Conservation (phyloP, 495 filamentous ascomycete genomes). For the Bacidia gigantensis region DNA sequence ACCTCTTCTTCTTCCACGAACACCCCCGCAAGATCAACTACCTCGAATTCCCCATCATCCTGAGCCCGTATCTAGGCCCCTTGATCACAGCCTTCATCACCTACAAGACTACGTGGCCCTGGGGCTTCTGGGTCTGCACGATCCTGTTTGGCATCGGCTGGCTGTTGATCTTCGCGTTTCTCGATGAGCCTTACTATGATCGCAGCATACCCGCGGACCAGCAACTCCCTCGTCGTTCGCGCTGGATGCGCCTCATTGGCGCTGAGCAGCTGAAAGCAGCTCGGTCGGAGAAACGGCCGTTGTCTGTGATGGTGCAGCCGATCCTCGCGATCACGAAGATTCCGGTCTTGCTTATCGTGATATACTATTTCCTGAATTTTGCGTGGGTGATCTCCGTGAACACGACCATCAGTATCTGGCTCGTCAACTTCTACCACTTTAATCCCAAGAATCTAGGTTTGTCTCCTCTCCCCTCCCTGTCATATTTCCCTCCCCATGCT, state of each 20-base stretch:
- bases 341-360: conserved; percentile 22
- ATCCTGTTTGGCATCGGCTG: conserved; percentile 7
- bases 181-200: conserved; percentile 15
- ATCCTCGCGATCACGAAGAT: conserved; percentile 21
- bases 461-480: neutral
- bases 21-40: conserved; percentile 18
- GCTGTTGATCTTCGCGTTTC: conserved; percentile 8
- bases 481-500: conserved; percentile 20
- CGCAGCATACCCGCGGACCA: conserved; percentile 6
- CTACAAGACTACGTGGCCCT: conserved; percentile 4
- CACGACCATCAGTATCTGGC: conserved; percentile 27
- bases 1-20: conserved; percentile 20
- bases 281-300: conserved; percentile 7
- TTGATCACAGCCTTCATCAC: conserved; percentile 13
- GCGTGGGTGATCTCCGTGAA: conserved; percentile 33
- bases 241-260: conserved; percentile 13
- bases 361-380: conserved; percentile 28
- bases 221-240: conserved; percentile 10
- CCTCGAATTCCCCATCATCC: conserved; percentile 7
- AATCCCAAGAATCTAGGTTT: conserved; percentile 15
- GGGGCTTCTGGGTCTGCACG: conserved; percentile 13
- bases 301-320: conserved; percentile 13
- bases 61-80: conserved; percentile 15
- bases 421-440: conserved; percentile 24
- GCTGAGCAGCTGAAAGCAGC: conserved; percentile 13